Evolutionary conservation across 257 asterid genomes (phyloP), one percentile per base, ranked within the genome.

Genomic region (Solanum tarapatanum): DNA sequence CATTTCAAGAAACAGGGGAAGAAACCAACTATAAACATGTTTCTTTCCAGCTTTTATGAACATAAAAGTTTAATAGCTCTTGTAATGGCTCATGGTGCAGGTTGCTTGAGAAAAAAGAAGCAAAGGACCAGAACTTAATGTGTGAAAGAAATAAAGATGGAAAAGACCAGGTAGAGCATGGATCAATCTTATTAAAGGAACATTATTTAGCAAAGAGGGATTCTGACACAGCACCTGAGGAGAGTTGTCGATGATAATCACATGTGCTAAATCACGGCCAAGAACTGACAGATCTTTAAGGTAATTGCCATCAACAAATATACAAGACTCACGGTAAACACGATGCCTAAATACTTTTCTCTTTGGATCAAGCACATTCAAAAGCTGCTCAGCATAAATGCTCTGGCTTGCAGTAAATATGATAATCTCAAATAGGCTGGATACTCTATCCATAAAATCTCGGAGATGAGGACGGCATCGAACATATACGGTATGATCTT

Each of bases 321-420:
- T 95, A 86, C 99, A 97, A 8, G 99, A 96, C 41, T 97, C 99
- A 14, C 99, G 99, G 84, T 90, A 97, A 84, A 97, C 96, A 86
- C 99, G 98, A 90, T 97, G 99, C 21, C 99, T 97, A 77, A 97
- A 96, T 51, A 97, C 88, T 90, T 94, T 97, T 91, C 98, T 91
- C 93, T 92, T 94, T 10, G 99, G 99, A 85, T 97, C 99, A 41
- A 97, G 90, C 86, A 97, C 95, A 87, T 97, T 96, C 75, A 96
- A 90, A 85, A 97, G 98, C 87, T 94, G 94, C 93, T 96, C 97
- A 0, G 99, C 99, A 28, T 97, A 97, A 86, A 97, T 97, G 91
- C 99, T 94, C 92, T 96, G 99, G 90, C 99, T 97, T 79, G 99
- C 99, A 11, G 99, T 97, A 91, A 97, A 97, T 86, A 97, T 93